Evolutionary conservation across 257 asterid genomes (phyloP).

Genomic region (Echium plantagineum): DNA sequence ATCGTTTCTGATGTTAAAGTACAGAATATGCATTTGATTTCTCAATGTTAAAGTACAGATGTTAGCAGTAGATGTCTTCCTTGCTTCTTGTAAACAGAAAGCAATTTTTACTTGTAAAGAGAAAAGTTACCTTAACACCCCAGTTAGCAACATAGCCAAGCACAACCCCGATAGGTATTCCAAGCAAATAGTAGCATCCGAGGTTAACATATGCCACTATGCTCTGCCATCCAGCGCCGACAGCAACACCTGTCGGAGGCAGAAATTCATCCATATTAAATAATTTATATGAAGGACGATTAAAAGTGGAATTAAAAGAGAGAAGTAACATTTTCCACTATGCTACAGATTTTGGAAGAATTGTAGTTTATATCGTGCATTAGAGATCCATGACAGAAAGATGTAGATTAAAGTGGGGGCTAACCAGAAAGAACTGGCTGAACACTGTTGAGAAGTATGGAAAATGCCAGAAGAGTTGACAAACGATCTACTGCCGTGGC

Average conservation of each 20-base stretch:
- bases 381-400: not conserved
- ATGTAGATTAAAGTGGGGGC: not conserved
- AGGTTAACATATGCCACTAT: constrained; percentile 48
- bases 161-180: constrained; percentile 43
- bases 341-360: not conserved
- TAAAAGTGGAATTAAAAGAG: too few species aligned
- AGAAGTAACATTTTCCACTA: too few species aligned
- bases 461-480: constrained; percentile 54
- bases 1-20: not conserved
- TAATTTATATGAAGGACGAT: too few species aligned
- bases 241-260: constrained; percentile 42
- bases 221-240: constrained; percentile 66
- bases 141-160: constrained; percentile 43
- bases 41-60: not conserved
- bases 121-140: constrained; percentile 36
- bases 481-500: constrained; percentile 35
- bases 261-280: not conserved
- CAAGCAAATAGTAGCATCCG: constrained; percentile 47
- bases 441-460: constrained; percentile 52
- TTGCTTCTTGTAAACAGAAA: not conserved
- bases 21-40: not conserved
- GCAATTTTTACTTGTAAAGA: not conserved
- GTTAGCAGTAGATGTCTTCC: not conserved
- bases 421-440: constrained; percentile 67
- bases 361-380: not conserved